Base-by-base conservation (phyloP, 2,329 filamentous ascomycete genomes). In the Tolypocladium amazonense region DNA sequence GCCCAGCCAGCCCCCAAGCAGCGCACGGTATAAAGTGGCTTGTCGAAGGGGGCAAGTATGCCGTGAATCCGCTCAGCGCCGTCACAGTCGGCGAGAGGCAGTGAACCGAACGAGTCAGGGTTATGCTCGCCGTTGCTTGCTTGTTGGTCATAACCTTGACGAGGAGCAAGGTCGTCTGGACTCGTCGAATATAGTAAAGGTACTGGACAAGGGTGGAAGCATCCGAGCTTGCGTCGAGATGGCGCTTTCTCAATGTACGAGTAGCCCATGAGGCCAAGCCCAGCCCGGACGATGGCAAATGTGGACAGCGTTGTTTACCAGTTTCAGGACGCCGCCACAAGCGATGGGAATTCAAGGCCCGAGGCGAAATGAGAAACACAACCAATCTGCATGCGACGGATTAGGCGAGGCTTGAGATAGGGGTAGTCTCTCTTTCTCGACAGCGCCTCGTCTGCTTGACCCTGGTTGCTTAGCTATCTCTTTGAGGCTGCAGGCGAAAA, bases 281-380 rank as follows among this genome's bases (percentile, higher is more conserved):
- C 8, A 9, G 47, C 18, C 27, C 27, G 47, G 43, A 43, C 20
- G 39, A 33, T 11, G 27, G 15, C 2, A 30, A 25, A 14, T 52
- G 47, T 20, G 15, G 27, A 50, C 45, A 30, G 35, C 18, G 27
- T 33, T 8, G 35, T 52, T 5, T 33, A 14, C n/a, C 43, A 56
- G 58, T 53, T 56, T 59, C 53, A 56, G 53, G 23, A 38, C 23
- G 15, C 33, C 39, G 58, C 53, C 53, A 37, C 52, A n/a, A 38
- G 35, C 43, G 58, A 33, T 33, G 54, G n/a, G 43, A 37, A 35
- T 38, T 14, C 9, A 23, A 33, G 50, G 27, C 50, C 18, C n/a
- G n/a, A 54, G 55, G 55, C 55, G 39, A 56, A 20, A 60, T 55
- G 61, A 62, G 62, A 62, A 62, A 62, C 62, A 58, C 58, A 45